Evolutionary conservation across 495 filamentous ascomycete species (phyloP).

Genomic region (Bathelium albidoporum): DNA sequence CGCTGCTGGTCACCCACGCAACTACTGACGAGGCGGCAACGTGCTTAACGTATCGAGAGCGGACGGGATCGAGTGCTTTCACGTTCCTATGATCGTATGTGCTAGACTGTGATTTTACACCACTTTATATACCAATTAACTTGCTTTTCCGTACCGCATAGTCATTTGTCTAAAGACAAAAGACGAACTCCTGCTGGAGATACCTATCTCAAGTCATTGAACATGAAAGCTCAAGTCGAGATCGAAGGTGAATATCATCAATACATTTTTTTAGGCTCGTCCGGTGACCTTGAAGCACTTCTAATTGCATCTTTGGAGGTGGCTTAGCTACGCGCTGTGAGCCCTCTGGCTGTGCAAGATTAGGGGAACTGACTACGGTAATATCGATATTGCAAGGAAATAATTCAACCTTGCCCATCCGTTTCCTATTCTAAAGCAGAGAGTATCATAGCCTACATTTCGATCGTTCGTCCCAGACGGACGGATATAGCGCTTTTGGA

Average conservation of each 20-base stretch:
- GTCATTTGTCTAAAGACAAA: neutral
- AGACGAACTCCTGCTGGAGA: neutral
- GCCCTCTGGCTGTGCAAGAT: too few species aligned
- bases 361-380: too few species aligned
- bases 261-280: too few species aligned
- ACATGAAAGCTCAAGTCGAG: neutral
- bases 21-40: constrained; percentile 6
- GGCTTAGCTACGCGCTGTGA: neutral
- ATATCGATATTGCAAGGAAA: neutral
- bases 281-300: too few species aligned
- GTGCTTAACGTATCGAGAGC: constrained; percentile 6
- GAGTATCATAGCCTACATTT: neutral
- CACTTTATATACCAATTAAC: neutral
- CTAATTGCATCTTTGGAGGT: neutral
- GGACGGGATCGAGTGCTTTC: constrained; percentile 6
- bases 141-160: neutral
- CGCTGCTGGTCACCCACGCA: constrained; percentile 6
- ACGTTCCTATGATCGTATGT: constrained; percentile 6
- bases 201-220: neutral
- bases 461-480: neutral
- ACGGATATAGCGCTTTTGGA: neutral
- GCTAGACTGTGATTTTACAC: neutral
- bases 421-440: neutral
- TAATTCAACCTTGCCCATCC: neutral
- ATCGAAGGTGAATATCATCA: neutral